phyloP scores from a whole-genome alignment of 2,329 filamentous ascomycete species.

The Talaromyces verruculosus region DNA sequence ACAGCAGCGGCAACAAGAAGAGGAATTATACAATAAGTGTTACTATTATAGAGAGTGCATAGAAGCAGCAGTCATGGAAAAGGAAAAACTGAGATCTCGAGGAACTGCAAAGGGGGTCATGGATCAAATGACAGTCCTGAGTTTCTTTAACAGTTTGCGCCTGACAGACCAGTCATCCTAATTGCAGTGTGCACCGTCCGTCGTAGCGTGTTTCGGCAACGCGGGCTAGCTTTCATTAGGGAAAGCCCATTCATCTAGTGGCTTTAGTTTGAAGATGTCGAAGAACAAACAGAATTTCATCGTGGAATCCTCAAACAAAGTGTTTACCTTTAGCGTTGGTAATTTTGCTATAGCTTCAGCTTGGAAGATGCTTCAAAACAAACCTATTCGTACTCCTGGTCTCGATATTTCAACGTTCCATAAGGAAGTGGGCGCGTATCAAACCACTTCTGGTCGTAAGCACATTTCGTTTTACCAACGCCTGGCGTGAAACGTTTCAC shows the following conservation, averaged over 20 bases:
- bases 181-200: conserved; percentile 10
- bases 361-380: neutral
- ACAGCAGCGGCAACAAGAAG: neutral
- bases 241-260: neutral
- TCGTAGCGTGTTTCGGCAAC: conserved; percentile 18
- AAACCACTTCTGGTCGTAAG: neutral
- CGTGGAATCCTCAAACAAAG: neutral
- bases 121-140: too few relatives aligned
- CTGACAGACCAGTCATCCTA: neutral
- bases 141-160: too few relatives aligned
- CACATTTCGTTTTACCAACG: neutral
- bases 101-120: neutral
- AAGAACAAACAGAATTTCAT: neutral
- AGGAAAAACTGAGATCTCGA: neutral
- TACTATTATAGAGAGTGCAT: neutral
- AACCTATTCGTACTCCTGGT: neutral
- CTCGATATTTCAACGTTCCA: neutral
- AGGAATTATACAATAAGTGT: neutral
- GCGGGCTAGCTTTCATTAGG: neutral
- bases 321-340: too few relatives aligned
- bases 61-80: neutral
- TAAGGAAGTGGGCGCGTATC: neutral
- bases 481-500: conserved; percentile 1
- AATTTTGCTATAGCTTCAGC: neutral
- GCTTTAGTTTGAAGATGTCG: neutral